A percentile compares a stretch with the other conserved stretches of the same genome.
Conservation (phyloP, 2,329 filamentous ascomycete species). For the Nothopassalora personata region DNA sequence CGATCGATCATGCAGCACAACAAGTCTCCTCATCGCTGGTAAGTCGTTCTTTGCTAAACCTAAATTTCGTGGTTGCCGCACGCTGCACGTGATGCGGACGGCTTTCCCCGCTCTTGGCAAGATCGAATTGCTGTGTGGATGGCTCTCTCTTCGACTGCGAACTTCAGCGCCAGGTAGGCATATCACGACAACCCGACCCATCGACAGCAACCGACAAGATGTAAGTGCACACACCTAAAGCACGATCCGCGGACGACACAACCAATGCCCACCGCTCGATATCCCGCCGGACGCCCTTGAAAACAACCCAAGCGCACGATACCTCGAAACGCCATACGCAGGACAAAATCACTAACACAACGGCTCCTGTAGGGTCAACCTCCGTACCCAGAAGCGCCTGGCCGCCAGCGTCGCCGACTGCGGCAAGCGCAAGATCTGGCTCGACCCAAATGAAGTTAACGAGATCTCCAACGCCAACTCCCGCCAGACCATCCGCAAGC, state of each 20-base stretch:
- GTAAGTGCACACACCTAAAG: conserved; percentile 1
- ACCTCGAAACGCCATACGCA: conserved; percentile 1
- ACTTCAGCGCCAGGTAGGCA: neutral
- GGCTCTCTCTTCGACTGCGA: neutral
- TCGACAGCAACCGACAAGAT: conserved; percentile 10
- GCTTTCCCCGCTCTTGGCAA: neutral
- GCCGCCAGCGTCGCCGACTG: conserved; percentile 97
- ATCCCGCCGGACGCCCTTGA: neutral
- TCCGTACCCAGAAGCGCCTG: conserved; percentile 99
- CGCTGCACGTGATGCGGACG: neutral
- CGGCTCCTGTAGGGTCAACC: conserved; percentile 76
- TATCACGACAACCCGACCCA: conserved; percentile 4
- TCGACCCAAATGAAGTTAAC: conserved; percentile 98
- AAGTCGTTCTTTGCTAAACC: too few relatives aligned
- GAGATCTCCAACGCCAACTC: conserved; percentile 99
- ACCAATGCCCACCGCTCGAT: neutral
- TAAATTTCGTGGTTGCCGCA: too few relatives aligned
- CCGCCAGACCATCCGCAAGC: conserved; percentile 98
- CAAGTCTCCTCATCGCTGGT: too few relatives aligned
- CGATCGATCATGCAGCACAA: too few relatives aligned
- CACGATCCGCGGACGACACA: neutral
- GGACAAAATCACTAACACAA: conserved; percentile 20
- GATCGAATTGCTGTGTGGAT: neutral
- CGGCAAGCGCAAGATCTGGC: conserved; percentile 99
- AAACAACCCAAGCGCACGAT: neutral